Base-by-base conservation (phyloP, 73 alveolate genomes). In the Paramecium tetraurelia region DNA sequence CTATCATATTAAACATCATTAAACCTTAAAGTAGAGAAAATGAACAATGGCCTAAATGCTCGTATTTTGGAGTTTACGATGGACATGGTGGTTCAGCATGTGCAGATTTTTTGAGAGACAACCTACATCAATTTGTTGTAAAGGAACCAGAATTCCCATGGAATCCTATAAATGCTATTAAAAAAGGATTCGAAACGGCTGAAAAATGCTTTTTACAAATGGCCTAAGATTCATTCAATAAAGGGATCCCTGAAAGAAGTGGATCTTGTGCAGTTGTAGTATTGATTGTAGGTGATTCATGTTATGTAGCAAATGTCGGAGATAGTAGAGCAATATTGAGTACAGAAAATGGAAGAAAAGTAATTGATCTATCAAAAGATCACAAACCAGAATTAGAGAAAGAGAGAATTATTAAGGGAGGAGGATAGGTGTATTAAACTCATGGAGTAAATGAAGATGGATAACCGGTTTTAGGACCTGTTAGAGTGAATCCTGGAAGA, bases 21-120 rank as follows among this genome's bases (percentile, higher is more conserved):
- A 97, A 95, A 83, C 99, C 99, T 33, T 68, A 92, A 9, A 86
- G 86, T 48, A 87, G 97, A 21, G 94, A 85, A 85, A 95, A 92
- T 20, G 97, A 95, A 86, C 85, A 89, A 44, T 98, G 99, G 99
- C 99, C 99, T 3, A 88, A 96, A 75, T 96, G 99, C 86, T 96
- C 99, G 11, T 97, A 95, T 94, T 98, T 98, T 92, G 99, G 99
- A 3, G 95, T 98, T 41, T 98, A 96, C 93, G 99, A 98, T 98
- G 99, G 99, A 5, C 99, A 98, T 97, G 99, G 99, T 21, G 99
- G 99, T 53, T 93, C 97, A 75, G 97, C 98, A 24, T 98, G 99
- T 92, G 99, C 99, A 46, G 99, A 98, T 85, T 98, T 96, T 92
- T 86, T 98, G 41, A 95, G 99, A 93, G 99, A 98, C 89, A 96